Evolutionary conservation across 805 yeast genomes (phyloP).

Genomic region (Pichia sporocuriosa): DNA sequence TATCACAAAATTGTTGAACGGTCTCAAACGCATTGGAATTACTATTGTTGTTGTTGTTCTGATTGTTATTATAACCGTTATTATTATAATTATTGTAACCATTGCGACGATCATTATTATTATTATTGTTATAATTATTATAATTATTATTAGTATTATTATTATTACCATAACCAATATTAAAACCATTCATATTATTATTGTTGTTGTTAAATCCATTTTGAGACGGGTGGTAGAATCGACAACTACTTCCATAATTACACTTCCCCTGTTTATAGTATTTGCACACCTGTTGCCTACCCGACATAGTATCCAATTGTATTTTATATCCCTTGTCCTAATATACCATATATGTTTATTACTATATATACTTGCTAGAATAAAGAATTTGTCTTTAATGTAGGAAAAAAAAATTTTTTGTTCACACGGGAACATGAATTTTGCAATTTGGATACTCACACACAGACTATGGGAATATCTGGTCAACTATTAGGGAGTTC

Average conservation of each 20-base stretch:
- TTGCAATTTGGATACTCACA: background rate
- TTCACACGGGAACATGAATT: constrained; percentile 7
- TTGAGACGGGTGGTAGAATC: constrained; percentile 40
- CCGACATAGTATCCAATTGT: constrained; percentile 18
- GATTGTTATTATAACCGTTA: constrained; percentile 1
- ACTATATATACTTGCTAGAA: too few relatives aligned
- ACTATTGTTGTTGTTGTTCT: background rate
- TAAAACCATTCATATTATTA: constrained; percentile 7
- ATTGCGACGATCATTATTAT: background rate
- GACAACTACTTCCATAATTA: constrained; percentile 37
- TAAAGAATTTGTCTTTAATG: too few relatives aligned
- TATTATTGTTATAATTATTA: background rate
- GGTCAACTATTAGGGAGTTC: background rate
- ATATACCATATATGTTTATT: too few relatives aligned
- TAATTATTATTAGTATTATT: constrained; percentile 1
- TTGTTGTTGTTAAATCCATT: too few relatives aligned
- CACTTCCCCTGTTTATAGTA: constrained; percentile 37
- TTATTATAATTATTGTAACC: constrained; percentile 5
- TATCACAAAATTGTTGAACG: constrained; percentile 7
- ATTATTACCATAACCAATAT: background rate
- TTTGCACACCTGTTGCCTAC: constrained; percentile 33
- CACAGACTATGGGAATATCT: background rate
- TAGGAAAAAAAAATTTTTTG: constrained; percentile 4
- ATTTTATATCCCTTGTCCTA: too few relatives aligned
- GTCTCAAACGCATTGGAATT: background rate